A percentile compares a stretch with the other conserved stretches of the same genome.
Conservation (phyloP, 257 asterid species). For the Solanum chiquidenum region DNA sequence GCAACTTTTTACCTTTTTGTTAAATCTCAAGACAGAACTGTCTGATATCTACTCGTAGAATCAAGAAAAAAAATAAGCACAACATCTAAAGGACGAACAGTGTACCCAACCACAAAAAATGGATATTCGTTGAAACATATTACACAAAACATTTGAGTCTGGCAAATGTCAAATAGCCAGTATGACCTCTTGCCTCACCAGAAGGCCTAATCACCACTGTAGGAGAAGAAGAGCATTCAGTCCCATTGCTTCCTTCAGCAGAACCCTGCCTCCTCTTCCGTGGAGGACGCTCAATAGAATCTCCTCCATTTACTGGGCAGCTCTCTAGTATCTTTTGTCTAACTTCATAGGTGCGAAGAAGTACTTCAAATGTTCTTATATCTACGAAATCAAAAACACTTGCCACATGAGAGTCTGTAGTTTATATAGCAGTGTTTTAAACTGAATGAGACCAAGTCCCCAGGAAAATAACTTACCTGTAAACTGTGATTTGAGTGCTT, state of each 20-base stretch:
- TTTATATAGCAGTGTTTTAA: neutral
- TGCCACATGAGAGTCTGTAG: neutral
- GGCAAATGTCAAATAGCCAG: conserved; percentile 93
- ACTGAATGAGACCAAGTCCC: neutral
- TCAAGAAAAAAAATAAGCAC: neutral
- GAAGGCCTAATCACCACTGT: conserved; percentile 45
- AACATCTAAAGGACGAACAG: neutral
- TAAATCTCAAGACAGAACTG: neutral
- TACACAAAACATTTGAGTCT: conserved; percentile 46
- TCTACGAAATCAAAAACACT: conserved; percentile 30
- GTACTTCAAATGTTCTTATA: conserved; percentile 80
- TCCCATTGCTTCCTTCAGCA: conserved; percentile 21
- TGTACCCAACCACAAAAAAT: neutral
- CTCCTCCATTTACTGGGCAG: conserved; percentile 45
- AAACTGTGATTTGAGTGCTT: conserved; percentile 46
- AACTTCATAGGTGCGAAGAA: conserved; percentile 73
- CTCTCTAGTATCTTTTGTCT: conserved; percentile 47
- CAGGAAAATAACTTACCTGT: conserved; percentile 40
- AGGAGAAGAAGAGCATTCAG: conserved; percentile 33
- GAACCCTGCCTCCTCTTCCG: conserved; percentile 66
- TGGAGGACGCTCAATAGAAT: conserved; percentile 21
- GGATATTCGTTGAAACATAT: neutral
- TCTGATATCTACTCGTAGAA: neutral
- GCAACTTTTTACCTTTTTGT: neutral
- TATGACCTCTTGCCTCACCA: conserved; percentile 86